A percentile compares a stretch with the other conserved stretches of the same genome.
phyloP scores from a whole-genome alignment of 176 grass and related monocot genomes.

The Thinopyrum elongatum region DNA sequence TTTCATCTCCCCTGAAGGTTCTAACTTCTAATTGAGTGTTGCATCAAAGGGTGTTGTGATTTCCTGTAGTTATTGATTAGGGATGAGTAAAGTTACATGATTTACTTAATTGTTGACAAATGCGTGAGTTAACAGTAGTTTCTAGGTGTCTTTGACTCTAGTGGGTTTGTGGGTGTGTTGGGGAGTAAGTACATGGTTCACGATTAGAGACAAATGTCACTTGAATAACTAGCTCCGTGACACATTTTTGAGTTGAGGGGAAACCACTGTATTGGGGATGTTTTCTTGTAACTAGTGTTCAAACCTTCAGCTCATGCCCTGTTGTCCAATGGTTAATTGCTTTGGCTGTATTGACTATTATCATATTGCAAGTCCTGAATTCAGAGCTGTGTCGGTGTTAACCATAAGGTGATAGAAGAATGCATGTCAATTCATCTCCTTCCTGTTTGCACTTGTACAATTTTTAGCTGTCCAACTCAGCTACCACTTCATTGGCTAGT shows the following conservation, averaged over 20 bases:
- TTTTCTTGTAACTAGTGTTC: background rate
- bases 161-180: background rate
- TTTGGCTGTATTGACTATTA: conserved; percentile 2
- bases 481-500: background rate
- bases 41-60: background rate
- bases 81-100: background rate
- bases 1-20: background rate
- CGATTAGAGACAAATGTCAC: background rate
- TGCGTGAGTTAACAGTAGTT: background rate
- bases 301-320: background rate
- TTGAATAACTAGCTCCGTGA: background rate
- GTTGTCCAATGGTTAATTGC: background rate
- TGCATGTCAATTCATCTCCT: background rate
- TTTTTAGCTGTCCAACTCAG: conserved; percentile 1
- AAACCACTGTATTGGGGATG: background rate
- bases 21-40: background rate
- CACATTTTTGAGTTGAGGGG: background rate
- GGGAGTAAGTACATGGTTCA: background rate
- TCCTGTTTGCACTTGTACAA: background rate
- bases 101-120: background rate
- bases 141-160: background rate
- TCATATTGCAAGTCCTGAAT: conserved; percentile 5
- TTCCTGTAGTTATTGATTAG: background rate
- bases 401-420: conserved; percentile 9
- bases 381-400: background rate